These are phyloP conservation scores for Rutstroemia sp. DNA, from an alignment of 2,329 filamentous ascomycete species.

Conservation along the genomic window DNA sequence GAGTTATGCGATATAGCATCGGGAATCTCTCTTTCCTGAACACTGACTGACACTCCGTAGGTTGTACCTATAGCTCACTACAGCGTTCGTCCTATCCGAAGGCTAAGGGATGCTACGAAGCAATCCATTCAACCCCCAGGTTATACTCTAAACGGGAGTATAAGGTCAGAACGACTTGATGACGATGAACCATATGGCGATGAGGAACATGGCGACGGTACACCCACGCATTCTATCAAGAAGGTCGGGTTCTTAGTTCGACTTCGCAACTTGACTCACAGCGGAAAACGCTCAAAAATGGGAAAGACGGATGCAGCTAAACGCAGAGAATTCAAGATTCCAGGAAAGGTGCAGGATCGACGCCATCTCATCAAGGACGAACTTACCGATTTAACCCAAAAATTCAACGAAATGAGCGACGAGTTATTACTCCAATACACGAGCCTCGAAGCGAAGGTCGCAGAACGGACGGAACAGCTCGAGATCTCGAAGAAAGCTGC, in stretches of 20 bases:
- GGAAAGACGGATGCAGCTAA: conserved; percentile 35
- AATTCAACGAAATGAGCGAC: conserved; percentile 10
- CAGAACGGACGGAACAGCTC: conserved; percentile 72
- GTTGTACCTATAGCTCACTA: conserved; percentile 75
- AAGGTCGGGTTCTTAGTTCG: conserved; percentile 25
- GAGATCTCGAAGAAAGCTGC: conserved; percentile 87
- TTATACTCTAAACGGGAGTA: conserved; percentile 26
- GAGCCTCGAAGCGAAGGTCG: conserved; percentile 75
- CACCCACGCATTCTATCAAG: conserved; percentile 22
- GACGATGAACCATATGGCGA: conserved; percentile 17
- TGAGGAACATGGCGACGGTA: conserved; percentile 20
- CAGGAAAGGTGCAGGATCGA: conserved; percentile 68
- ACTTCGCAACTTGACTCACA: conserved; percentile 22
- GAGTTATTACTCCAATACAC: conserved; percentile 73
- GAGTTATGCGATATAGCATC: background rate
- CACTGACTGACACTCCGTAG: background rate
- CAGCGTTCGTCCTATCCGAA: conserved; percentile 61
- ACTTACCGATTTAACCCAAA: conserved; percentile 52
- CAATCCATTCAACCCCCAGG: conserved; percentile 27
- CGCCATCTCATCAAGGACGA: conserved; percentile 78
- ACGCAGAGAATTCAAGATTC: conserved; percentile 64
- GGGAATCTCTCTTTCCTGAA: background rate
- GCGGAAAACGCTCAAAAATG: conserved; percentile 20
- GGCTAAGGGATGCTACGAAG: conserved; percentile 27
- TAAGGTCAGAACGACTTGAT: conserved; percentile 21